Base-by-base conservation (phyloP, 225 moss, liverwort and hornwort species). In the Straminergon stramineum region DNA sequence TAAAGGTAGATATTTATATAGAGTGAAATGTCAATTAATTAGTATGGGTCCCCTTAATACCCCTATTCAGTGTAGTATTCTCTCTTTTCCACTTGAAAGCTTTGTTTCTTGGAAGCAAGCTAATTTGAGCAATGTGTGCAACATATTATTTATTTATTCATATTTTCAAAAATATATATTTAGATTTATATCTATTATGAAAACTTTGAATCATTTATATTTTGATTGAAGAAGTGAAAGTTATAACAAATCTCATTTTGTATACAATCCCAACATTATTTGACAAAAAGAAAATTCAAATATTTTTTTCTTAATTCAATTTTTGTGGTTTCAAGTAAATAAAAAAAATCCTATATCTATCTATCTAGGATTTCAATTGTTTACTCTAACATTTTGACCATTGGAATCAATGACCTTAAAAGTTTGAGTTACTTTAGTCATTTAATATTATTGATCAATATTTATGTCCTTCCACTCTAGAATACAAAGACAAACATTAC, bases 91-190 rank as follows among this genome's bases (percentile, higher is more conserved):
- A 39, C 22, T 70, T 8, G 8, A 39, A 70, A 70, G 7, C 4
- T 70, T 70, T 14, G 39, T 24, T 24, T 70, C 11, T n/a, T 22
- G 4, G 0, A 0, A 39, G 4, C 2, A 5, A n/a, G 13, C 7
- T 22, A 39, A 70, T 2, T 41, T 41, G 1, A 71, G 8, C 1
- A 41, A 2, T 41, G 3, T 41, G 15, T 39, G 5, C 2, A 39
- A 1, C 1, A 41, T 39, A 71, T 41, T 0, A 24, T 20, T 24
- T 26, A 21, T 39, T 22, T 70, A 39, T 39, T 39, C 24, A 71
- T 24, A 71, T 15, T 41, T 71, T 41, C 13, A 41, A 71, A 41
- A 24, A 15, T 27, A 27, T 43, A 13, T 4, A 1, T 4, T 0
- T 43, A 27, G 28, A 1, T 10, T 16, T 45, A 45, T 17, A 45